Base-by-base conservation (phyloP, 2,329 filamentous ascomycete genomes). In the Paraphoma sp. region DNA sequence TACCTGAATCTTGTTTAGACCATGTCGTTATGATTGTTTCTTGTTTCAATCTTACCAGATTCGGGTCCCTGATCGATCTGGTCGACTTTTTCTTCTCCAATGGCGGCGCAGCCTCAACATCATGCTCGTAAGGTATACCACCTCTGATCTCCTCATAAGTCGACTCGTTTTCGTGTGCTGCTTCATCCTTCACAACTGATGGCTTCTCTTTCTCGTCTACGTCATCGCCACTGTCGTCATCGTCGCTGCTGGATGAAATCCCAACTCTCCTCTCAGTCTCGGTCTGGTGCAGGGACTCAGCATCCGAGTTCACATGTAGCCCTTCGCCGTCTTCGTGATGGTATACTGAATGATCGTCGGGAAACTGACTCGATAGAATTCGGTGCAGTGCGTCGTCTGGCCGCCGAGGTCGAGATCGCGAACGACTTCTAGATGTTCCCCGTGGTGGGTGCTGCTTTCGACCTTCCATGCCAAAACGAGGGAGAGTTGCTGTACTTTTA, bases 311-410 rank as follows among this genome's bases (percentile, higher is more conserved):
- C 8, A 73, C 55, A 54, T 68, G 59, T 11, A 63, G 31, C 1
- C 64, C 66, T 42, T 73, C 68, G 6, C 67, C 70, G 38, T 70
- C 66, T 46, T 74, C 68, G 48, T 71, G 69, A 49, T 76, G 68
- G 38, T 75, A 74, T 1, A 75, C 69, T 7, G 69, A 74, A 38
- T 72, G 67, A 58, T 76, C 72, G 55, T 76, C 72, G 11, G 72
- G 65, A 23, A 73, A 70, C 46, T 73, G 67, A 10, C 52, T 65
- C 3, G 74, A 74, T 12, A 71, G 63, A 2, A 72, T 45, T 4
- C 70, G 68, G 17, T 73, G 61, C 18, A 75, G 59, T 42, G 60
- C 63, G 53, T 51, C 66, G 23, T 52, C 56, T 1, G 68, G 57
- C 14, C 63, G 54, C 49, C 60, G 63, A 11, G 67, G 64, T 6